Conservation (phyloP, 257 asterid genomes). For the Galeopsis tetrahit region DNA sequence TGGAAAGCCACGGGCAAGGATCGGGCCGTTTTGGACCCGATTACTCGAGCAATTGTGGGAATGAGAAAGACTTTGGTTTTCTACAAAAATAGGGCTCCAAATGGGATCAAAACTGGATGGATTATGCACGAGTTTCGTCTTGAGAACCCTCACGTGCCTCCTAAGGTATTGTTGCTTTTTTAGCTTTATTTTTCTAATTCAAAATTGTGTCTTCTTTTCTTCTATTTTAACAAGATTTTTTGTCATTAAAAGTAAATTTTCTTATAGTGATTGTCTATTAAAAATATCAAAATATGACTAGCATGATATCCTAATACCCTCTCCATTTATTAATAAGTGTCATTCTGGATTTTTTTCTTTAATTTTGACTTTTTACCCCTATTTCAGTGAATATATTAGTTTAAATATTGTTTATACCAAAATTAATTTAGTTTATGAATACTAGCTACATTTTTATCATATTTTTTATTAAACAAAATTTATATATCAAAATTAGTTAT, state of each 20-base stretch:
- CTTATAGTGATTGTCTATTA: too few relatives aligned
- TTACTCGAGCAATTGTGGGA: slow-evolving; percentile 49
- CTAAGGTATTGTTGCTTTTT: slow-evolving; percentile 57
- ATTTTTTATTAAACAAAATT: too few relatives aligned
- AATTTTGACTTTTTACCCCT: too few relatives aligned
- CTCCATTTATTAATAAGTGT: too few relatives aligned
- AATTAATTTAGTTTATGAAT: too few relatives aligned
- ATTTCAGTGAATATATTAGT: too few relatives aligned
- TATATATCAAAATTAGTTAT: too few relatives aligned
- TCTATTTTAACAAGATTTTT: neutral
- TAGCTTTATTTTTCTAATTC: neutral
- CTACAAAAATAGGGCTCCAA: slow-evolving; percentile 85
- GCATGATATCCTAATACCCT: neutral
- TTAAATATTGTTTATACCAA: too few relatives aligned
- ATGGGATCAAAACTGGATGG: slow-evolving; percentile 87
- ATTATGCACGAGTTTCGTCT: slow-evolving; percentile 95
- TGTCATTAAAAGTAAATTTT: too few relatives aligned
- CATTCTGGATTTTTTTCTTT: too few relatives aligned
- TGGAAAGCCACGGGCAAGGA: slow-evolving; percentile 98
- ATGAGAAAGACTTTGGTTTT: slow-evolving; percentile 94
- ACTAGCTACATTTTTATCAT: too few relatives aligned
- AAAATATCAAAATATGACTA: neutral
- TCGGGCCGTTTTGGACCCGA: slow-evolving; percentile 57
- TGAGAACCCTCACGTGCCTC: slow-evolving; percentile 74
- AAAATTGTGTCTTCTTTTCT: neutral